phyloP scores from a whole-genome alignment of 768 basidiomycete species.

The Lenzites betulinus region DNA sequence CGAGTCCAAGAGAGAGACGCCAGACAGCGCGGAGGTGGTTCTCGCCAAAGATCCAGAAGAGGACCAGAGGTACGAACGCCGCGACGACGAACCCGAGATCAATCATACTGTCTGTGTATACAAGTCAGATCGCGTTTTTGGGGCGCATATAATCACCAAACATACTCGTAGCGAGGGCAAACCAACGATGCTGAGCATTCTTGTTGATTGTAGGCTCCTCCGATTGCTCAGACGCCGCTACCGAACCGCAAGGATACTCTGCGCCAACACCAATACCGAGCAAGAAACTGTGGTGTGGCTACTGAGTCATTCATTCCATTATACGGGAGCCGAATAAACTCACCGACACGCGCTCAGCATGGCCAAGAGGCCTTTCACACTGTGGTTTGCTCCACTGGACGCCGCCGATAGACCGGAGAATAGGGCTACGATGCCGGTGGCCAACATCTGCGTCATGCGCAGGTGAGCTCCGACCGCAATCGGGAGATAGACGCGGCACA shows the following conservation, averaged over 20 bases:
- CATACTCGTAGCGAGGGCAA: conserved; percentile 87
- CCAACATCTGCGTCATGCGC: conserved; percentile 58
- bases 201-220: conserved; percentile 80
- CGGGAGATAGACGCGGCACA: conserved; percentile 18
- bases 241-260: conserved; percentile 89
- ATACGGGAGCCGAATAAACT: conserved; percentile 16
- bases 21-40: conserved; percentile 85
- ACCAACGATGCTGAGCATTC: conserved; percentile 82
- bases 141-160: conserved; percentile 1
- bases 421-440: conserved; percentile 79
- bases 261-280: conserved; percentile 88
- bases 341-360: conserved; percentile 83
- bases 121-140: not conserved
- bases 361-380: conserved; percentile 65
- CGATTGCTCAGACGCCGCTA: conserved; percentile 87
- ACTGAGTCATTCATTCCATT: no score
- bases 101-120: conserved; percentile 72
- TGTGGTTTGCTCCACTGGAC: conserved; percentile 75
- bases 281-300: conserved; percentile 58
- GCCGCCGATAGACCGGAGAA: conserved; percentile 86
- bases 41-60: conserved; percentile 86
- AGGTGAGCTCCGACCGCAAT: not conserved
- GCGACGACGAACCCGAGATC: conserved; percentile 81
- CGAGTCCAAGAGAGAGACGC: conserved; percentile 85
- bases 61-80: conserved; percentile 80